Conservation (phyloP, 1,139 yeast genomes). For the Yamadazyma mexicana region DNA sequence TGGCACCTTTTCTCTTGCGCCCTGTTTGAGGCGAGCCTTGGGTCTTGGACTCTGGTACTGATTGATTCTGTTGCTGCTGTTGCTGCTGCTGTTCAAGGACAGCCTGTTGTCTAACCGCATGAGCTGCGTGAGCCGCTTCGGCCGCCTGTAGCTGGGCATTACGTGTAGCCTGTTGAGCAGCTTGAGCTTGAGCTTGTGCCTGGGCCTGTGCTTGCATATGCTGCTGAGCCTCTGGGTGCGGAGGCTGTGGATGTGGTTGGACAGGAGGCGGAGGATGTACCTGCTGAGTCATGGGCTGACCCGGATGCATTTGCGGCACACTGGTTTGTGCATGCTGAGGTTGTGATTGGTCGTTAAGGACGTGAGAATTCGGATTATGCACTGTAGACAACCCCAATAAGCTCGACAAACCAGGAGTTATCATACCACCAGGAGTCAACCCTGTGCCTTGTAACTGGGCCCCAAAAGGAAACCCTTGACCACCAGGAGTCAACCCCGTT, state of each 20-base stretch:
- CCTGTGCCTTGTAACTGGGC: conserved; percentile 25
- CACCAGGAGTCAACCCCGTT: conserved; percentile 61
- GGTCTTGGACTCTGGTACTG: conserved; percentile 3
- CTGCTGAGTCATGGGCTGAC: conserved; percentile 11
- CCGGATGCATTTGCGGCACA: no score
- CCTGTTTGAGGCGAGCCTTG: conserved; percentile 2
- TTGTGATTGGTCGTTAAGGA: background rate
- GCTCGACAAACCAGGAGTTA: conserved; percentile 49
- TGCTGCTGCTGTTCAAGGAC: background rate
- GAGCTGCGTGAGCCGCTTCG: conserved; percentile 9
- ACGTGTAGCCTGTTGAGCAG: conserved; percentile 3
- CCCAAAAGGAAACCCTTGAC: conserved; percentile 35
- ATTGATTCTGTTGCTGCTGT: no score
- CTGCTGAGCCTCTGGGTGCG: background rate
- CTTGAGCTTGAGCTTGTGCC: conserved; percentile 1
- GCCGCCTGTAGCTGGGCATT: conserved; percentile 11
- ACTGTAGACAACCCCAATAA: conserved; percentile 30
- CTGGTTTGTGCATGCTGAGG: background rate
- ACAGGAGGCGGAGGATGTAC: conserved; percentile 24
- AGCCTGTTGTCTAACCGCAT: conserved; percentile 1
- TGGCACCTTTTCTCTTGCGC: conserved; percentile 3
- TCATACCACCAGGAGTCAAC: conserved; percentile 44
- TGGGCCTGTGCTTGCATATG: background rate
- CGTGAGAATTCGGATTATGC: background rate
- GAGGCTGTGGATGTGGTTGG: conserved; percentile 17